These are phyloP conservation scores for Prinsepia uniflora DNA, from an alignment of 306 rosid species.

Conservation along the genomic window DNA sequence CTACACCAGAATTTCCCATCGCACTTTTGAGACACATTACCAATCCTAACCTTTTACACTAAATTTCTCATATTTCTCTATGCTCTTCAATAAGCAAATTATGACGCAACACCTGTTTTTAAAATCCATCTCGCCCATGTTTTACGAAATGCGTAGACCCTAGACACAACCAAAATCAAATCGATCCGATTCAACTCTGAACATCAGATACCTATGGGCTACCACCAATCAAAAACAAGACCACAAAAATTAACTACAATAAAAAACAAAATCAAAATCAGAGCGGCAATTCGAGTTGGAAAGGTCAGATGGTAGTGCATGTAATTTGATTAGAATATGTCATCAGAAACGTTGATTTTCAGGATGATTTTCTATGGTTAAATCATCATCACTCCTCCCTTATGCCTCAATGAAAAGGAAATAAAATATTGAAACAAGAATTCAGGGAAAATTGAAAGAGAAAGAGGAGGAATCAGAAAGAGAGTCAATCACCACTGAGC, in stretches of 20 bases:
- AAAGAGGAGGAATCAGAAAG: constrained; percentile 16
- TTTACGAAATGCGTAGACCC: constrained; percentile 13
- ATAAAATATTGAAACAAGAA: neutral
- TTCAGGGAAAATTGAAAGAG: neutral
- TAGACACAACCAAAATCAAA: neutral
- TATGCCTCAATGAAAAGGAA: neutral
- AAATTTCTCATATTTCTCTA: too few relatives aligned
- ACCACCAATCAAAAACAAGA: too few relatives aligned
- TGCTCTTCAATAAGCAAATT: neutral
- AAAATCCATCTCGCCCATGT: constrained; percentile 7
- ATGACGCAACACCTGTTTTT: constrained; percentile 19
- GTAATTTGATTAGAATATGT: constrained; percentile 18
- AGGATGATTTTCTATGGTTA: constrained; percentile 19
- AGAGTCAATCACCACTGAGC: constrained; percentile 24
- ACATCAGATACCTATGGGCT: constrained; percentile 19
- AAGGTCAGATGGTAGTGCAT: constrained; percentile 25
- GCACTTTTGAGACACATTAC: too few relatives aligned
- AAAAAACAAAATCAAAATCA: neutral
- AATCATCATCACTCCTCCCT: constrained; percentile 16
- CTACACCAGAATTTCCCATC: too few relatives aligned
- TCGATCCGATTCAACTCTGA: neutral
- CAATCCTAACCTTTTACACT: too few relatives aligned
- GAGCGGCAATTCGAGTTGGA: neutral
- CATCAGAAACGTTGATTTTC: constrained; percentile 4
- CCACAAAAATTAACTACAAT: neutral